Evolutionary conservation across 305 asterid genomes (phyloP).

Genomic region (Stenogyne calaminthoides): DNA sequence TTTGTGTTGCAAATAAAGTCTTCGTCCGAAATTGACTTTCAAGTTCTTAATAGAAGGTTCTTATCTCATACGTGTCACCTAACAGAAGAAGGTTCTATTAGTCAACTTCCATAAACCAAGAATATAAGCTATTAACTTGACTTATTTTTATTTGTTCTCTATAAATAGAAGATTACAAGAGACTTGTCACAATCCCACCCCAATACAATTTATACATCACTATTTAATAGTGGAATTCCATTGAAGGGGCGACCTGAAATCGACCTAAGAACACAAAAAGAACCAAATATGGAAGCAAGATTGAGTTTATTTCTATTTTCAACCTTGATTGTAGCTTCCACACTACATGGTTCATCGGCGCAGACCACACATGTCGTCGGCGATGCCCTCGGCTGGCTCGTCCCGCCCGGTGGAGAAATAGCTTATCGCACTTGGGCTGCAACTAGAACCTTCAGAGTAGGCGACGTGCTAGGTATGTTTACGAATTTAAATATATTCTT

Average conservation of each 20-base stretch:
- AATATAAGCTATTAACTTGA: too few species aligned
- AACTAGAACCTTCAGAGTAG: conserved; percentile 44
- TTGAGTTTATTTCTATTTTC: conserved; percentile 23
- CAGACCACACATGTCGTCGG: conserved; percentile 73
- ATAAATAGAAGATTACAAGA: conserved; percentile 27
- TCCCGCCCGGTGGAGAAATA: conserved; percentile 58
- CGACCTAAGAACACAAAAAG: conserved; percentile 28
- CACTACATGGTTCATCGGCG: conserved; percentile 45
- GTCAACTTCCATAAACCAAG: background rate
- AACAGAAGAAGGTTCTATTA: conserved; percentile 1
- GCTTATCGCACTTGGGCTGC: conserved; percentile 69
- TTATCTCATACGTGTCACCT: background rate
- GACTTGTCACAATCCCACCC: conserved; percentile 9
- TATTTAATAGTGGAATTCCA: background rate
- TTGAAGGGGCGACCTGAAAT: conserved; percentile 46
- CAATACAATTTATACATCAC: too few species aligned
- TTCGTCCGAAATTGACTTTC: conserved; percentile 14
- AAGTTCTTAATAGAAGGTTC: background rate
- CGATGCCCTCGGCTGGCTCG: conserved; percentile 55
- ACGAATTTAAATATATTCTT: too few species aligned
- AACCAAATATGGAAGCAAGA: conserved; percentile 43
- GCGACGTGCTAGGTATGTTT: conserved; percentile 58
- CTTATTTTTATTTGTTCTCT: background rate
- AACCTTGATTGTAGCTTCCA: conserved; percentile 39
- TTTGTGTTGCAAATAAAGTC: too few species aligned